Evolutionary conservation across 345 rosid species (phyloP).

Genomic region (Citrus hindsii): DNA sequence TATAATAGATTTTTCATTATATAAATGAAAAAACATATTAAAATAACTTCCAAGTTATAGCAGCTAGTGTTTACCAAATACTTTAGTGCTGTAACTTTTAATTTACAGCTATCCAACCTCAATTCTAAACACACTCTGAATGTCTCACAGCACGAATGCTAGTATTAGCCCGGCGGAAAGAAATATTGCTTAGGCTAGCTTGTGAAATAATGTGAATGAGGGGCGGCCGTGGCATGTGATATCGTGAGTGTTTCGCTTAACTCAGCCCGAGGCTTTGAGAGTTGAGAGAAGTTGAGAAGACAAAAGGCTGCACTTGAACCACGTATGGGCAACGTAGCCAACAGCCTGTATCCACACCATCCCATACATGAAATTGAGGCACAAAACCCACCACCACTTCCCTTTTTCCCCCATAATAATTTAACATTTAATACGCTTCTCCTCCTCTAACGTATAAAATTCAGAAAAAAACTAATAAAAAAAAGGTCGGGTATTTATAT

Average conservation of each 20-base stretch:
- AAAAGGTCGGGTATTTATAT: neutral
- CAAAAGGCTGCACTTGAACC: slow-evolving; percentile 49
- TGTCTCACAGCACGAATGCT: no score
- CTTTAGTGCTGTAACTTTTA: no score
- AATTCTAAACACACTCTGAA: no score
- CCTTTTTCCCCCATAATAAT: neutral
- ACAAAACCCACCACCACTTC: slow-evolving; percentile 45
- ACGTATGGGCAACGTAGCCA: slow-evolving; percentile 33
- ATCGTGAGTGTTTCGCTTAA: neutral
- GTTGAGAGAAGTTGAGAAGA: neutral
- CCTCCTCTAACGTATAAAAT: neutral
- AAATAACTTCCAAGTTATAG: no score
- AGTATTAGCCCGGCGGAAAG: no score
- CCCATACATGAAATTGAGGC: slow-evolving; percentile 36
- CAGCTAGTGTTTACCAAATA: no score
- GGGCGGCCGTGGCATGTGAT: neutral
- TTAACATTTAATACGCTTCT: neutral
- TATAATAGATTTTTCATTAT: no score
- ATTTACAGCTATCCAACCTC: rapidly evolving
- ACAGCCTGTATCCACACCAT: slow-evolving; percentile 28
- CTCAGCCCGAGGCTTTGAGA: neutral
- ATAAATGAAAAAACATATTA: no score
- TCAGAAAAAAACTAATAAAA: neutral
- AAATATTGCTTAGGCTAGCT: neutral
- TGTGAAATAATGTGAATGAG: neutral